phyloP scores from a whole-genome alignment of 257 asterid genomes.

The Ilex aquifolium region DNA sequence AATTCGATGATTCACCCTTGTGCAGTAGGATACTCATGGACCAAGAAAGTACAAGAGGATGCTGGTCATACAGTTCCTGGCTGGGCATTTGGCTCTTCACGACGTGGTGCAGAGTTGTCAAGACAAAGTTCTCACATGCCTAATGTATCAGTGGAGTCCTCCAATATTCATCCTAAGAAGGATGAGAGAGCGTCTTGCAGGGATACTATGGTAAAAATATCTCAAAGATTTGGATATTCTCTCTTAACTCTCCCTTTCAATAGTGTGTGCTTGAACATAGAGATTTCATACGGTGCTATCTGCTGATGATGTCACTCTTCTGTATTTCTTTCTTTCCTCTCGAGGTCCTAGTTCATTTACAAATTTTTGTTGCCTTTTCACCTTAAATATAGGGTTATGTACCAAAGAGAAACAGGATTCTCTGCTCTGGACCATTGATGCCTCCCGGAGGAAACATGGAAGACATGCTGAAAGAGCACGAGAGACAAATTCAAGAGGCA shows the following conservation, averaged over 20 bases:
- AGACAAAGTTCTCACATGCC: slow-evolving; percentile 28
- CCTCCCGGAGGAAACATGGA: slow-evolving; percentile 60
- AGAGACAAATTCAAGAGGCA: slow-evolving; percentile 48
- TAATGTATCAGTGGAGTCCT: slow-evolving; percentile 11
- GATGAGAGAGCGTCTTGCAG: slow-evolving; percentile 11
- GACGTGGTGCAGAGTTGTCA: slow-evolving; percentile 14
- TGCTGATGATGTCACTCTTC: background rate
- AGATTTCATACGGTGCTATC: no score
- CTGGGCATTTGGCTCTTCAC: slow-evolving; percentile 15
- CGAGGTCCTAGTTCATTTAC: background rate
- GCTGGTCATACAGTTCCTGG: slow-evolving; percentile 26
- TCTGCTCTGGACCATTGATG: slow-evolving; percentile 51
- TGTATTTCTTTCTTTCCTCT: background rate
- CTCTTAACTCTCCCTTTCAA: background rate
- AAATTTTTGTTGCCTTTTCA: background rate
- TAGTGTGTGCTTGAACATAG: background rate
- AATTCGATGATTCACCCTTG: background rate
- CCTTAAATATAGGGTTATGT: slow-evolving; percentile 26
- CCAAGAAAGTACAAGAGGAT: slow-evolving; percentile 33
- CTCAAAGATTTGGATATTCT: no score
- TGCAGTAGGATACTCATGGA: slow-evolving; percentile 16
- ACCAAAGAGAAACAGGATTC: slow-evolving; percentile 37
- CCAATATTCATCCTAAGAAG: slow-evolving; percentile 16
- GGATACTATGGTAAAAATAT: slow-evolving; percentile 17
- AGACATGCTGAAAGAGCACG: slow-evolving; percentile 56